phyloP scores from a whole-genome alignment of 805 yeast species.

The Spathaspora arborariae region DNA sequence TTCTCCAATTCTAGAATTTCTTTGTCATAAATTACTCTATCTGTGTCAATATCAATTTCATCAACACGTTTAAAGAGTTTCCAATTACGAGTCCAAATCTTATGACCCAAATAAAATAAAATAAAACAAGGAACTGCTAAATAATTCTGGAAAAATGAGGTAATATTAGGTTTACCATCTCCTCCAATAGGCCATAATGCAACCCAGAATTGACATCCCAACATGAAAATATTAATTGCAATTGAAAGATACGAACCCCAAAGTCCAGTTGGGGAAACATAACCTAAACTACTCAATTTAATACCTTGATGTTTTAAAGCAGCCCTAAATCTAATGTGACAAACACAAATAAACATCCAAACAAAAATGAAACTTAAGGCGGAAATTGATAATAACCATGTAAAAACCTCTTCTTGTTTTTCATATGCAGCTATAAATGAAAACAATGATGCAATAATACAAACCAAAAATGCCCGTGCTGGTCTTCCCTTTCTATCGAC shows the following conservation, averaged over 20 bases:
- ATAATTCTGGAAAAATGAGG: constrained; percentile 30
- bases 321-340: constrained; percentile 39
- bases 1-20: constrained; percentile 30
- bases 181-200: constrained; percentile 37
- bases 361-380: constrained; percentile 35
- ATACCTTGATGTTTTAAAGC: constrained; percentile 32
- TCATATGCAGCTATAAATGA: constrained; percentile 40
- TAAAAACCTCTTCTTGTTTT: constrained; percentile 35
- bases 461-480: constrained; percentile 30
- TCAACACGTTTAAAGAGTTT: constrained; percentile 18
- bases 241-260: constrained; percentile 36
- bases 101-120: constrained; percentile 28
- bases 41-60: constrained; percentile 28
- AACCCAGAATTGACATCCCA: constrained; percentile 42
- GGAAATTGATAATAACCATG: constrained; percentile 32
- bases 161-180: constrained; percentile 20
- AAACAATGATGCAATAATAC: constrained; percentile 33
- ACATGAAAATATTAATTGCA: constrained; percentile 26
- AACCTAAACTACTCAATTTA: constrained; percentile 24
- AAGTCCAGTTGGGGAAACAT: constrained; percentile 37
- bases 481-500: constrained; percentile 42
- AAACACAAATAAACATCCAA: constrained; percentile 37
- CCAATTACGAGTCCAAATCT: constrained; percentile 31
- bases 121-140: constrained; percentile 30
- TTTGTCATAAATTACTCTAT: constrained; percentile 29